A percentile compares a stretch with the other conserved stretches of the same genome.
These are phyloP conservation scores for Stemphylium beticola DNA, from an alignment of 2,329 filamentous ascomycete species.

Conservation along the genomic window DNA sequence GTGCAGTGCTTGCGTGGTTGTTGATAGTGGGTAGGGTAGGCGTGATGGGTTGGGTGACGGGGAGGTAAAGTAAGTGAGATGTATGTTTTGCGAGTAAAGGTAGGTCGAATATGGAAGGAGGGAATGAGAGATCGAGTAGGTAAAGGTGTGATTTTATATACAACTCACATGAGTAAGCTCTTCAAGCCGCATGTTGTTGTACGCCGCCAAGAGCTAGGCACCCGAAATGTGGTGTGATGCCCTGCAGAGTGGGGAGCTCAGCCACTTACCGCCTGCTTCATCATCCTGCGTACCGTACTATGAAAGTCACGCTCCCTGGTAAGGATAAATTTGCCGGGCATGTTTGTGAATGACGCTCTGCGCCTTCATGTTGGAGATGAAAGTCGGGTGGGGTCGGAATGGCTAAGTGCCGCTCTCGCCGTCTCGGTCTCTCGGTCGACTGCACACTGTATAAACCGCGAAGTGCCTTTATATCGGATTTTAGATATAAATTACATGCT, in stretches of 20 bases:
- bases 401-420: no score
- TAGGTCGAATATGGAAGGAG: neutral
- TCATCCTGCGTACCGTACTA: neutral
- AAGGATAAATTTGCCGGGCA: no score
- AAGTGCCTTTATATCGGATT: no score
- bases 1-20: neutral
- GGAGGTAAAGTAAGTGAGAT: neutral
- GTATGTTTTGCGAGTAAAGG: neutral
- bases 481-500: no score
- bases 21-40: neutral
- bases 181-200: conserved; percentile 5
- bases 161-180: neutral
- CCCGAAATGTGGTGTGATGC: conserved; percentile 27
- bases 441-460: no score
- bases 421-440: no score
- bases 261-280: conserved; percentile 11
- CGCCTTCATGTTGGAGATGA: no score
- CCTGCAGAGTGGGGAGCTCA: conserved; percentile 6
- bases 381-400: no score
- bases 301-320: neutral
- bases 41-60: neutral
- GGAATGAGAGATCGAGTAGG: neutral
- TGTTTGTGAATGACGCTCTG: no score
- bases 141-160: conserved; percentile 7
- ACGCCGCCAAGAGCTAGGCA: conserved; percentile 27